Evolutionary conservation across 768 basidiomycete species (phyloP).

Genomic region (Paxillus rubicundulus): DNA sequence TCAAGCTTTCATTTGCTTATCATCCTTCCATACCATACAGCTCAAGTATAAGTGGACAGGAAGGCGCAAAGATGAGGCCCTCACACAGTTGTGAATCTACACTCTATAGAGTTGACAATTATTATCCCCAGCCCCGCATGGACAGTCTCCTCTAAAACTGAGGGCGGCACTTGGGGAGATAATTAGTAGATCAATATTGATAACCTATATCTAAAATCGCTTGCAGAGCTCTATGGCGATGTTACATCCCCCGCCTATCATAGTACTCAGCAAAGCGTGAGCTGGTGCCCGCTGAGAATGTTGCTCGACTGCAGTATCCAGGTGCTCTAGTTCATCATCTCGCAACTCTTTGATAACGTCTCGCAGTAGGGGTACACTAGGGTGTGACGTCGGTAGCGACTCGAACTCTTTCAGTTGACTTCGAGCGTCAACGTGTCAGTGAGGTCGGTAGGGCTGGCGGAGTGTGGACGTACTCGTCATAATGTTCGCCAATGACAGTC

Average conservation of each 20-base stretch:
- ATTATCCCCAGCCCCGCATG: neutral
- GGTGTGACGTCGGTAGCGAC: constrained; percentile 60
- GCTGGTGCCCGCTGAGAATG: constrained; percentile 88
- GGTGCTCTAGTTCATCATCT: constrained; percentile 93
- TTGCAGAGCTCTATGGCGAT: constrained; percentile 89
- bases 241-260: constrained; percentile 84
- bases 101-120: constrained; percentile 2
- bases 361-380: constrained; percentile 72
- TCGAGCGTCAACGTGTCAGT: constrained; percentile 7
- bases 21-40: constrained; percentile 29
- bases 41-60: constrained; percentile 54
- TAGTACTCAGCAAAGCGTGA: constrained; percentile 83
- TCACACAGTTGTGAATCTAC: constrained; percentile 29
- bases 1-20: constrained; percentile 5
- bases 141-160: neutral
- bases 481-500: constrained; percentile 97
- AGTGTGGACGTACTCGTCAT: constrained; percentile 79
- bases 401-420: constrained; percentile 84
- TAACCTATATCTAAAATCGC: constrained; percentile 51
- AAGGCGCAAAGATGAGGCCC: constrained; percentile 44
- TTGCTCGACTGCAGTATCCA: constrained; percentile 87
- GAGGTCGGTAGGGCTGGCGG: neutral
- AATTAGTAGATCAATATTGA: neutral
- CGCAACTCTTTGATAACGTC: constrained; percentile 79
- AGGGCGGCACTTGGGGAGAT: neutral